Evolutionary conservation across 2,329 filamentous ascomycete species (phyloP), one percentile per base, ranked within the genome.

Genomic region (Fusarium nanum): DNA sequence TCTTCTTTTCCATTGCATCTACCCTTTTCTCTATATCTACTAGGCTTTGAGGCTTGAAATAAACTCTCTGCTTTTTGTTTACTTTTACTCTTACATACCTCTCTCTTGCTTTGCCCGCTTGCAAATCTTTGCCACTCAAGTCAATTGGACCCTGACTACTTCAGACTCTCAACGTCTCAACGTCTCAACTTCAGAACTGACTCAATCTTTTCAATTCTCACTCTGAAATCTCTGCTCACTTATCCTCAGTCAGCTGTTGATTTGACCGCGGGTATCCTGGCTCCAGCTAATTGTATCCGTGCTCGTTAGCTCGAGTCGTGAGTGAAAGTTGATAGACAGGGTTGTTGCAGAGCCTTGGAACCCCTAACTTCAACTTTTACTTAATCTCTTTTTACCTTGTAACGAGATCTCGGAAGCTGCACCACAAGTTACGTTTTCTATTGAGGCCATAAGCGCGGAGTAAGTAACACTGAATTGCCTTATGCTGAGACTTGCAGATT

Each of bases 241-340:
- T 7, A 8, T 18, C 41, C 7, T 32, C 13, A 12, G 25, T 22
- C 42, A 55, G 49, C 45, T 50, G 55, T 48, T 54, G 61, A 20
- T 40, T 34, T 61, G 62, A 48, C 56, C 53, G 64, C 66, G 60
- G 52, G 67, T 54, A 56, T 56, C 73, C 68, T 67, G 70, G 72
- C 60, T n/a, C 58, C 12, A 50, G 48, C 49, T 68, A 57, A 50
- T 53, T 54, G 65, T 42, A 61, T 58, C 64, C 49, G 57, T 57
- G 54, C 67, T 71, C 58, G 14, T 68, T 65, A 56, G 64, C 55
- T 60, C 27, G 40, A 34, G 59, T 30, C n/a, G 48, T 44, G 27
- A 27, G 27, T 45, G 34, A 56, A 58, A 56, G 49, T 53, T 54
- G 54, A 42, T 25, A 53, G 49, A 55, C 63, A 64, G 54, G 60